Evolutionary conservation across 805 yeast species (phyloP), one percentile per base, ranked within the genome.

Genomic region (Yarrowia sp.): DNA sequence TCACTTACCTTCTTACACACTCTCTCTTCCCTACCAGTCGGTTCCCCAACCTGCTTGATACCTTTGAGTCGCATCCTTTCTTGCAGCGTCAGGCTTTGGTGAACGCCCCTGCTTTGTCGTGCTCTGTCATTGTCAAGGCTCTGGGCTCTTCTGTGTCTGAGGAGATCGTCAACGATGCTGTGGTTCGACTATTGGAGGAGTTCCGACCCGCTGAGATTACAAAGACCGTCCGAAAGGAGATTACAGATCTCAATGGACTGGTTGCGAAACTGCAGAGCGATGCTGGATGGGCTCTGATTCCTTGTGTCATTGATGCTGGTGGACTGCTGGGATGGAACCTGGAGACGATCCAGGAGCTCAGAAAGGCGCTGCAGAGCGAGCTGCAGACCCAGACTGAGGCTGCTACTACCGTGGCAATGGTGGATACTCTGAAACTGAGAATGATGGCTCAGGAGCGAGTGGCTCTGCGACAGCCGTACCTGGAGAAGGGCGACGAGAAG

Each of bases 31-130:
- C 98, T 9, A 74, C 78, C 14, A 76, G 80, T 17, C 82, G 80
- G 66, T 79, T 90, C 9, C 75, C 77, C 4, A 86, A 85, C 1
- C 74, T 92, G 50, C 75, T 93, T 48, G 72, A 78, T 14, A 78
- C 76, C 43, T 77, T 90, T 32, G 80, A 81, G 51, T 75, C 81
- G 10, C 79, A 82, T 66, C 86, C 90, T 41, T 83, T 88, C 67
- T 79, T 92, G 65, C 81, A 88, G 74, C 85, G 91, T 75, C 96
- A 89, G 74, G 93, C 96, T 1, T 83, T 91, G 58, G 89, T 87
- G 13, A 86, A 95, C 0, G 88, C 95, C 67, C 87, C 89, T 6
- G 85, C 86, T 65, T 76, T 92, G 43, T 81, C 88, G 8, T 80
- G 88, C 53, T 74, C 74, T 5, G 96, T 89, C 66, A 78, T 92